A percentile compares a stretch with the other conserved stretches of the same genome.
phyloP scores from a whole-genome alignment of 2,329 filamentous ascomycete genomes.

The Cadophora luteo-olivacea region DNA sequence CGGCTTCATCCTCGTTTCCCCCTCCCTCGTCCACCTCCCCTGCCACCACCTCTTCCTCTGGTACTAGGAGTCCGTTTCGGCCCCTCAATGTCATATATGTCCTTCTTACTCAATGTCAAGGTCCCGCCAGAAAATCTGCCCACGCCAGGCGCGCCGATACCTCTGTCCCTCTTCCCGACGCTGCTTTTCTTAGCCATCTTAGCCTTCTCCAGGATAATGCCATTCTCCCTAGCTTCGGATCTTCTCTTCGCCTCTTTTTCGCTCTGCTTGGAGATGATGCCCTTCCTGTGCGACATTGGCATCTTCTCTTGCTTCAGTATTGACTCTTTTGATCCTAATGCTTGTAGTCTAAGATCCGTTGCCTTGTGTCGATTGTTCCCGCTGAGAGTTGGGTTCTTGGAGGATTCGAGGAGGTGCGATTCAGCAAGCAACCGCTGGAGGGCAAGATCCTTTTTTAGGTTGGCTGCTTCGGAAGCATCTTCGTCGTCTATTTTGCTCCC shows the following conservation, averaged over 20 bases:
- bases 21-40: slow-evolving; percentile 41
- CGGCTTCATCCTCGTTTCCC: slow-evolving; percentile 29
- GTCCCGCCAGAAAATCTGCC: slow-evolving; percentile 83
- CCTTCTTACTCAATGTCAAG: slow-evolving; percentile 77
- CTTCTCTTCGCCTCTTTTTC: slow-evolving; percentile 74
- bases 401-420: slow-evolving; percentile 81
- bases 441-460: slow-evolving; percentile 90
- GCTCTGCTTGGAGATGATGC: slow-evolving; percentile 74
- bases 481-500: slow-evolving; percentile 50
- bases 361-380: slow-evolving; percentile 83
- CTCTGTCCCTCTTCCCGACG: slow-evolving; percentile 56
- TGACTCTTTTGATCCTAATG: slow-evolving; percentile 78
- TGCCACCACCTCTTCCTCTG: slow-evolving; percentile 44
- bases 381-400: slow-evolving; percentile 52
- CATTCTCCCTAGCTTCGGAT: slow-evolving; percentile 85
- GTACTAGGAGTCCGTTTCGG: slow-evolving; percentile 45
- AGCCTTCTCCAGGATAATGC: slow-evolving; percentile 79
- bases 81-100: slow-evolving; percentile 75
- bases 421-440: slow-evolving; percentile 90
- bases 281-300: slow-evolving; percentile 85
- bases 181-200: slow-evolving; percentile 47
- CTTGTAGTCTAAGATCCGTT: slow-evolving; percentile 81
- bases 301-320: slow-evolving; percentile 83
- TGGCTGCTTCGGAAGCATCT: slow-evolving; percentile 63
- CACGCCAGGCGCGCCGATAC: slow-evolving; percentile 78